Evolutionary conservation across 805 yeast species (phyloP).

Genomic region (Zygoascus tannicola): DNA sequence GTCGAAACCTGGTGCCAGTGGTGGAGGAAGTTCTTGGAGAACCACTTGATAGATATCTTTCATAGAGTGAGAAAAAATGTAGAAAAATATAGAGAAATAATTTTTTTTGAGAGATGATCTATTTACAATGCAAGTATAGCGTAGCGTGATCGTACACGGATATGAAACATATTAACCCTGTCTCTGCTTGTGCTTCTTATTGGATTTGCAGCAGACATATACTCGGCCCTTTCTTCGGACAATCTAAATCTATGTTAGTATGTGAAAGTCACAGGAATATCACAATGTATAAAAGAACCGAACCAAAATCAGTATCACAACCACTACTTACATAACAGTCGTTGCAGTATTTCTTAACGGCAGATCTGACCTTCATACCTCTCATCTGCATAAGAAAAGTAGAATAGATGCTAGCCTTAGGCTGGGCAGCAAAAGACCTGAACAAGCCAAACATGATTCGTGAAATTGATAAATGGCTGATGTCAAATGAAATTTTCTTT

Average conservation of each 20-base stretch:
- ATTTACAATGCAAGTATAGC: no score
- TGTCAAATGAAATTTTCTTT: no score
- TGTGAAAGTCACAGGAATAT: not conserved
- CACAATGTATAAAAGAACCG: no score
- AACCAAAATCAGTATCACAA: no score
- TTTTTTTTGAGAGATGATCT: not conserved
- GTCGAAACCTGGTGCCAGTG: constrained; percentile 82
- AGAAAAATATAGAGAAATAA: not conserved
- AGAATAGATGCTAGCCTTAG: not conserved
- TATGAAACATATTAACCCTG: constrained; percentile 43
- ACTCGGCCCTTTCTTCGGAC: constrained; percentile 94
- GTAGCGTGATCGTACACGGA: no score
- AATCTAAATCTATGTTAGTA: constrained; percentile 32
- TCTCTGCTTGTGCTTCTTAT: constrained; percentile 91
- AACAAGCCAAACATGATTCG: constrained; percentile 1
- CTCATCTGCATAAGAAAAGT: constrained; percentile 33
- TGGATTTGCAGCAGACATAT: constrained; percentile 85
- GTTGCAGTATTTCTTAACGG: constrained; percentile 87
- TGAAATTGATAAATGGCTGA: not conserved
- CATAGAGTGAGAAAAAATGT: constrained; percentile 8
- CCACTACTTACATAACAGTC: constrained; percentile 62
- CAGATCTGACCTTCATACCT: constrained; percentile 83
- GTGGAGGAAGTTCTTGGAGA: constrained; percentile 91
- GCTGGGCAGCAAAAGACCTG: constrained; percentile 2
- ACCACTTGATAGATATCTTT: constrained; percentile 56